Percentiles rank a stretch among this genome's conserved stretches.
phyloP scores from a whole-genome alignment of 768 basidiomycete species.

The Leccinellum rugosiceps region DNA sequence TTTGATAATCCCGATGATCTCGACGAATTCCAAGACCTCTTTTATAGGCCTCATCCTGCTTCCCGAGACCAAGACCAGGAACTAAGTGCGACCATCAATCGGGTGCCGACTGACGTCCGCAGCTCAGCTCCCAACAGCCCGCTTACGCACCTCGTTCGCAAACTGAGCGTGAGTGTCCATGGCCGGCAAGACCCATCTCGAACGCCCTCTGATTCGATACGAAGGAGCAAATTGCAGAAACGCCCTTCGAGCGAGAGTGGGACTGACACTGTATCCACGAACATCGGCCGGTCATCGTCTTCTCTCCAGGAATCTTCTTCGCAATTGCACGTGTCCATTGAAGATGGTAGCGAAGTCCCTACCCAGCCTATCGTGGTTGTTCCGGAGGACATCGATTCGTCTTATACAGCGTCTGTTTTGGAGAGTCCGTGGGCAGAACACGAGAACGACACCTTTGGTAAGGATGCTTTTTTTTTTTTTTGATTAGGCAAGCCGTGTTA shows the following conservation, averaged over 20 bases:
- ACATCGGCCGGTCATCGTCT: slow-evolving; percentile 16
- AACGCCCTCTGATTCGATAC: slow-evolving; percentile 10
- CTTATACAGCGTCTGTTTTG: slow-evolving; percentile 19
- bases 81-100: slow-evolving; percentile 2
- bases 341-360: slow-evolving; percentile 4
- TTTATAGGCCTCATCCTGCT: slow-evolving; percentile 48
- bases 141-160: slow-evolving; percentile 38
- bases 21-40: slow-evolving; percentile 72
- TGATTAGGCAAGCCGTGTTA: not conserved
- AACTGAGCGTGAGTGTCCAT: slow-evolving; percentile 37
- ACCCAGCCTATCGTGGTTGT: slow-evolving; percentile 3
- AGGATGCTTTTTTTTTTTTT: not conserved
- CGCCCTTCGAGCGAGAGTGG: slow-evolving; percentile 10
- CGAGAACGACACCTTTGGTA: slow-evolving; percentile 34
- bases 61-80: slow-evolving; percentile 3
- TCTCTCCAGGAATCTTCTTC: slow-evolving; percentile 11
- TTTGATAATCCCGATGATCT: slow-evolving; percentile 63
- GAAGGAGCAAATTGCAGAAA: slow-evolving; percentile 9
- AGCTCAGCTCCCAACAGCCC: slow-evolving; percentile 35
- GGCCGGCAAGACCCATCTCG: slow-evolving; percentile 19
- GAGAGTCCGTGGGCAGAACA: slow-evolving; percentile 6
- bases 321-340: slow-evolving; percentile 5
- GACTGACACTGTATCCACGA: slow-evolving; percentile 16
- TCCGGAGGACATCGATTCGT: slow-evolving; percentile 28
- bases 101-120: slow-evolving; percentile 30